Evolutionary conservation across 257 asterid genomes (phyloP), one percentile per base, ranked within the genome.

Genomic region (Solanum tacnaense): DNA sequence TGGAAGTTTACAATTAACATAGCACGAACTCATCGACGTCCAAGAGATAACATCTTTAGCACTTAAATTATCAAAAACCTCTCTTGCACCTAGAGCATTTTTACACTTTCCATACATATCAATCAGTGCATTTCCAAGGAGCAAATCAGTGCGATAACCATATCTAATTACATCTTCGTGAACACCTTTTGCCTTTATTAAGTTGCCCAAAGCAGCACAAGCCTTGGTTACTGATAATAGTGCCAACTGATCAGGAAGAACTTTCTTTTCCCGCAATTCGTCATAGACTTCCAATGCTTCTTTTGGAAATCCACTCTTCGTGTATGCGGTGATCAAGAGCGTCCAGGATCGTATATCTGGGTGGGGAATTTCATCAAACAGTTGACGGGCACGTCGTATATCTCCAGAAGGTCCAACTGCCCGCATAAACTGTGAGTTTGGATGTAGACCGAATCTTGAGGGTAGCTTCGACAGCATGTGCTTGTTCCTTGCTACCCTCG

Each of bases 41-140:
- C 96, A 95, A 41, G 98, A 89, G 84, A 95, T 92, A 81, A 94
- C 97, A 90, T 95, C 97, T 89, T 89, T 94, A 39, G 86, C 84
- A 87, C 46, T 74, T 88, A 95, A 86, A 73, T 75, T 90, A 67
- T 84, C 79, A 75, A 94, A 92, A 86, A 95, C 95, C 78, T 81
- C 88, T 70, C 90, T 92, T 29, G 94, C 98, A 58, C 98, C 98
- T 62, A 91, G 91, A 85, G 70, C 86, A 82, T 86, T 84, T 91
- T 89, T 92, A 70, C 98, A 94, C 93, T 94, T 95, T 70, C 94
- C 96, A 87, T 90, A 94, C 96, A 94, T 93, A 87, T 94, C 93
- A 90, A 95, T 91, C 86, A 95, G 72, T 13, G 94, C 96, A 92
- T 94, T 94, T 35, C 98, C 96, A 84, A 95, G 76, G 71, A 92